Base-by-base conservation (phyloP, 2,329 filamentous ascomycete species). In the Exophiala xenobiotica region DNA sequence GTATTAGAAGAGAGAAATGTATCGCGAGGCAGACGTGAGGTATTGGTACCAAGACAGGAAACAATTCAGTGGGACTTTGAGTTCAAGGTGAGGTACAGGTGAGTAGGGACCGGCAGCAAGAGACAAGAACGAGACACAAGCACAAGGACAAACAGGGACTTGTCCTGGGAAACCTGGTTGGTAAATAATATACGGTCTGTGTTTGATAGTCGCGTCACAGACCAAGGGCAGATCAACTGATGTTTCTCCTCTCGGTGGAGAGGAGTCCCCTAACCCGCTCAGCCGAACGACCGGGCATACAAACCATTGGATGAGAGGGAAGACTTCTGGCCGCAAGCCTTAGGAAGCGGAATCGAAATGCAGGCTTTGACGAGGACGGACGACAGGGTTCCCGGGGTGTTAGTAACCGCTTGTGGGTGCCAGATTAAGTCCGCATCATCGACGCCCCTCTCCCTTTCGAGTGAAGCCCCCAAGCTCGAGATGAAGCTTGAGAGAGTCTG, bases 231-330 rank as follows among this genome's bases (percentile, higher is more conserved):
- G 37, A 46, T 53, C 41, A 41, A 49, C 40, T 52, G 51, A 52
- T 56, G 38, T 40, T 35, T 45, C 56, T 57, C 53, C 53, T 59
- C 56, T 59, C 53, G 56, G 56, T 59, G 51, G 56, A 59, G 56
- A 33, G 56, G 56, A 56, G 50, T 52, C 29, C 53, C 50, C 49
- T 56, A 53, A 54, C 38, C 56, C 56, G 53, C 48, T 56, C 47
- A 59, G 35, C 57, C 57, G 57, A 58, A 39, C 45, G 39, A 22
- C 41, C 42, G 9, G 46, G 31, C 26, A 43, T n/a, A 38, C 22
- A 22, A 24, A 11, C 19, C 19, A 42, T 35, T 33, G 42, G 33
- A 27, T 16, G n/a, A 35, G n/a, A 16, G 47, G 46, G 43, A 43
- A 38, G 51, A 48, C 35, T 14, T 45, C 24, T 12, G 24, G 43